Conservation (phyloP, 2,329 filamentous ascomycete genomes). For the Phialophora tarda region DNA sequence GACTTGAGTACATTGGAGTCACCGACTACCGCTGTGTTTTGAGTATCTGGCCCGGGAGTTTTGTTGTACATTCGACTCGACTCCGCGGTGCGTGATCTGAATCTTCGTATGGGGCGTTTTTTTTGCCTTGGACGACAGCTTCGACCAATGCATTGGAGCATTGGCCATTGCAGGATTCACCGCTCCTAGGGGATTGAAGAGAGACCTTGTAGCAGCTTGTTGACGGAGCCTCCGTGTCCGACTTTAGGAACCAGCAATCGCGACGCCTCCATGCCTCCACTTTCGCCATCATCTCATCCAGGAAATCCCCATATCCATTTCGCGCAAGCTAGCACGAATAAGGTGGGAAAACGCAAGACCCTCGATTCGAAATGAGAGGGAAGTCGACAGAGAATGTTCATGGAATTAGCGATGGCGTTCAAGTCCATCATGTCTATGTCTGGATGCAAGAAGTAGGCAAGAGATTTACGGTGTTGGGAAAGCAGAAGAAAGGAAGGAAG, state of each 20-base stretch:
- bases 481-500: conserved; percentile 20
- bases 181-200: too few relatives aligned
- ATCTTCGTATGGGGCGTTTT: neutral
- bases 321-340: neutral
- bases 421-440: conserved; percentile 7
- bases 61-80: neutral
- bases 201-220: neutral
- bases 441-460: conserved; percentile 21
- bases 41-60: neutral
- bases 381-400: conserved; percentile 5
- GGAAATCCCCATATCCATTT: neutral
- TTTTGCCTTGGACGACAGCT: too few relatives aligned
- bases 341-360: neutral
- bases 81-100: neutral
- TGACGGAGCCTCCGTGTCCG: neutral
- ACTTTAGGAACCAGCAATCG: conserved; percentile 5
- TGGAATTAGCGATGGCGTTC: conserved; percentile 11
- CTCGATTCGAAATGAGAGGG: neutral
- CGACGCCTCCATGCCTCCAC: neutral
- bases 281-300: neutral
- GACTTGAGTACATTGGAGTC: too few relatives aligned
- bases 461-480: conserved; percentile 15
- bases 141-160: too few relatives aligned
- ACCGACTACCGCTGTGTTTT: neutral
- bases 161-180: too few relatives aligned